phyloP scores from a whole-genome alignment of 2,329 filamentous ascomycete genomes.

The Apiospora saccharicola region DNA sequence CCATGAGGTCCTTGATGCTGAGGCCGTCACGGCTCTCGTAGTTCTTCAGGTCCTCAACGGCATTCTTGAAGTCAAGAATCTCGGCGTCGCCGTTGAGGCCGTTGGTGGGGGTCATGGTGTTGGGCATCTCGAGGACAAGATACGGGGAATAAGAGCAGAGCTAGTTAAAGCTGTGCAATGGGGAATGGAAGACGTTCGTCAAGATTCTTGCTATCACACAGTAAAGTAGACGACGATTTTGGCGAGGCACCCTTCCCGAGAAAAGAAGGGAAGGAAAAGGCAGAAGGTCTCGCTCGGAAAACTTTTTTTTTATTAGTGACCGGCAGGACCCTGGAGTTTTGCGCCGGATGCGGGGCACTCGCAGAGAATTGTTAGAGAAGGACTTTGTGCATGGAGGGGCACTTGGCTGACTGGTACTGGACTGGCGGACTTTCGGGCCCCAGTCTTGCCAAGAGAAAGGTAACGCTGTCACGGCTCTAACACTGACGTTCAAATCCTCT shows the following conservation, averaged over 20 bases:
- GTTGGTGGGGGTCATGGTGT: constrained; percentile 67
- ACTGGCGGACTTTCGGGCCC: too few relatives aligned
- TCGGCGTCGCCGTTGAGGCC: constrained; percentile 63
- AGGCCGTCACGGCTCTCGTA: constrained; percentile 87
- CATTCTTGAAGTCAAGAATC: constrained; percentile 76
- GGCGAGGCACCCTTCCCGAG: constrained; percentile 60
- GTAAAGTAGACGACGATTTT: constrained; percentile 42
- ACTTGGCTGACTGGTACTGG: too few relatives aligned
- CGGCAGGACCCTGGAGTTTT: constrained; percentile 8
- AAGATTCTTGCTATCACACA: constrained; percentile 38
- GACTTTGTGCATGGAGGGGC: constrained; percentile 17
- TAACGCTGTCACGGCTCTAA: too few relatives aligned
- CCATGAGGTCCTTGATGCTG: constrained; percentile 83
- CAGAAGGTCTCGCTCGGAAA: background rate
- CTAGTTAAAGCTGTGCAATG: constrained; percentile 41
- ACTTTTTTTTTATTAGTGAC: constrained; percentile 20
- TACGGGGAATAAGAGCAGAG: constrained; percentile 41
- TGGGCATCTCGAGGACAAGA: constrained; percentile 32
- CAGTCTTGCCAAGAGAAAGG: too few relatives aligned
- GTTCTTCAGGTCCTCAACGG: constrained; percentile 81
- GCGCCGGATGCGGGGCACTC: constrained; percentile 3
- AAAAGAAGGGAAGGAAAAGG: constrained; percentile 51
- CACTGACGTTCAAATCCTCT: background rate
- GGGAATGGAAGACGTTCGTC: constrained; percentile 53
- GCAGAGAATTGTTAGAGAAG: background rate